Evolutionary conservation across 2,329 filamentous ascomycete species (phyloP).

Genomic region (Pezicula carpinea): DNA sequence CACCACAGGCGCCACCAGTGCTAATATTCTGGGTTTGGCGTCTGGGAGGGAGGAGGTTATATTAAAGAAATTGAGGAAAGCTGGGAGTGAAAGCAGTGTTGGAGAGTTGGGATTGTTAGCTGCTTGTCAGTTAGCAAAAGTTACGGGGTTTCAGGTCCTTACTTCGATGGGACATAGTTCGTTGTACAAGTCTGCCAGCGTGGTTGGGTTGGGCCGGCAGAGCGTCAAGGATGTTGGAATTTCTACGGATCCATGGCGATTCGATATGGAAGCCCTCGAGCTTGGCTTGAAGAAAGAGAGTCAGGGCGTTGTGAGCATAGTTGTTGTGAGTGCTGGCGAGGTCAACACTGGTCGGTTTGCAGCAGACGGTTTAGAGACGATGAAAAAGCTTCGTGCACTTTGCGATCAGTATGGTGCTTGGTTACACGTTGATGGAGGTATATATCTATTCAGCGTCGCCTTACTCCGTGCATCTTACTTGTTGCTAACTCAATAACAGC

Average conservation of each 20-base stretch:
- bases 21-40: conserved; percentile 61
- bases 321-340: conserved; percentile 80
- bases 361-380: conserved; percentile 38
- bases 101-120: conserved; percentile 66
- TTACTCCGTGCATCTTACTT: neutral
- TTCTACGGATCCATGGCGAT: conserved; percentile 56
- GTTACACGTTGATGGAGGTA: conserved; percentile 82
- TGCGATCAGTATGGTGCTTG: conserved; percentile 73
- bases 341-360: conserved; percentile 87
- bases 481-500: conserved; percentile 39
- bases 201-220: conserved; percentile 71
- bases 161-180: conserved; percentile 83
- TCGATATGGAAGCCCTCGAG: conserved; percentile 66
- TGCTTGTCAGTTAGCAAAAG: conserved; percentile 58
- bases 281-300: conserved; percentile 43
- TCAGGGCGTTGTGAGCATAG: conserved; percentile 61
- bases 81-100: conserved; percentile 39
- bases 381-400: conserved; percentile 58
- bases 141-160: conserved; percentile 69
- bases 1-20: conserved; percentile 67
- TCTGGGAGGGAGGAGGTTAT: conserved; percentile 68
- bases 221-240: conserved; percentile 58
- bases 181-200: conserved; percentile 73
- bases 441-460: conserved; percentile 16
- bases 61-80: conserved; percentile 28